Percentiles rank a stretch among this genome's conserved stretches.
phyloP scores from a whole-genome alignment of 2,329 filamentous ascomycete species.

The Paracoccidioides brasiliensis region DNA sequence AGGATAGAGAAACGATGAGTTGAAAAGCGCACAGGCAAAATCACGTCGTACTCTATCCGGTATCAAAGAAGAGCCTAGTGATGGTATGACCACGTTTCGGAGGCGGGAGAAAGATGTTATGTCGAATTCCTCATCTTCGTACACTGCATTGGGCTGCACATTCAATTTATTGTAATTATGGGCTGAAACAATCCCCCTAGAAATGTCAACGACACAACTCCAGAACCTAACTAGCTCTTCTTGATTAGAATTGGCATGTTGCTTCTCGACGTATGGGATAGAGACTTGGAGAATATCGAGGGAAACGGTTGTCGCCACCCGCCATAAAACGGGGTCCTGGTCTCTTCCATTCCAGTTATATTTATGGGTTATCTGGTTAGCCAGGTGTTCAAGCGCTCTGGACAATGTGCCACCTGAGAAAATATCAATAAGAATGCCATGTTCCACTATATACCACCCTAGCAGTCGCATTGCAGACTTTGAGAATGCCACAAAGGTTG shows the following conservation, averaged over 20 bases:
- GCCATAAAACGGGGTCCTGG: conserved; percentile 63
- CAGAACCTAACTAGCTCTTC: conserved; percentile 49
- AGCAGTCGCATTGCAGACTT: conserved; percentile 66
- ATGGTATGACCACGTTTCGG: conserved; percentile 54
- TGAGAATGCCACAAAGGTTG: conserved; percentile 81
- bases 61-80: conserved; percentile 53
- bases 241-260: conserved; percentile 18
- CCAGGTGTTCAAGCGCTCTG: conserved; percentile 52
- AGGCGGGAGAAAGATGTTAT: conserved; percentile 59
- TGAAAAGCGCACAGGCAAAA: conserved; percentile 67
- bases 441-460: conserved; percentile 27
- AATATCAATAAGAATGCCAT: conserved; percentile 47
- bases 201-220: conserved; percentile 51
- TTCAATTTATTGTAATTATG: conserved; percentile 39
- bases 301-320: conserved; percentile 58
- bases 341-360: conserved; percentile 64
- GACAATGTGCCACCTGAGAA: conserved; percentile 56
- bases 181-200: conserved; percentile 56
- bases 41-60: conserved; percentile 52
- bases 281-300: conserved; percentile 55
- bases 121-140: conserved; percentile 67
- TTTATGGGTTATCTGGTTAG: conserved; percentile 60
- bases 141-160: conserved; percentile 35
- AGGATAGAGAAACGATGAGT: conserved; percentile 65
- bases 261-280: conserved; percentile 46